Evolutionary conservation across 192 early-diverging fungal species (phyloP), one percentile per base, ranked within the genome.

Genomic region (Coemansia javaensis): DNA sequence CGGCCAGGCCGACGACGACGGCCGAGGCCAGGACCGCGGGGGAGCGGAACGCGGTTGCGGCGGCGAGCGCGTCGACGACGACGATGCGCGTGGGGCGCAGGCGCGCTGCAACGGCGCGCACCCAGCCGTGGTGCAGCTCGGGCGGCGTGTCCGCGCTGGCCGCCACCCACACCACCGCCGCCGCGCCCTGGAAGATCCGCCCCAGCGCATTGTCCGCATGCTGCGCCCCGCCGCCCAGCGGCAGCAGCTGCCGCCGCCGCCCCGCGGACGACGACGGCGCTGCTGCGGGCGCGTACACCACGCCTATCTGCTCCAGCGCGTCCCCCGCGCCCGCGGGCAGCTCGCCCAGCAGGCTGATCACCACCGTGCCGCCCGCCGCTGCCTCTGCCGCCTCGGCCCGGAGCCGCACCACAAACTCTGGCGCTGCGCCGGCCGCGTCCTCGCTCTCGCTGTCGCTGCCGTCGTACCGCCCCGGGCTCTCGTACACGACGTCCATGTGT

Each of bases 371-470:
- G 5, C 37, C 11, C 9, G 18, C 11, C 2, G 18, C 13, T 14
- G n/a, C 11, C 2, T n/a, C 13, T 14, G n/a, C 15, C 18, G 35
- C 27, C 28, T 14, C 10, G 7, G 56, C 56, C 24, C 34, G 39
- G 16, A 61, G 32, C 3, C 69, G 69, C 11, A 73, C 57, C 4
- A 63, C 58, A 20, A 53, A 59, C 21, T 22, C 20, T 22, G 40
- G 58, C 17, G 40, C 39, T 6, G 36, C 11, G 3, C 42, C 11
- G 9, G 27, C 13, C n/a, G 39, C 0, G 16, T 12, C 7, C 8
- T 73, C 70, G 33, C 50, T 50, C 22, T 74, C 70, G 63, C 70
- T 74, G 46, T 61, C 63, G 50, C 57, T 64, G 62, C 45, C 48
- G 53, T 66, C 70, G 63, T 66, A 66, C 32, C 70, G 58, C 2